Percentiles rank a stretch among this genome's conserved stretches.
These are phyloP conservation scores for Entophlyctis luteolus DNA, from an alignment of 192 early-diverging fungal species.

Conservation along the genomic window DNA sequence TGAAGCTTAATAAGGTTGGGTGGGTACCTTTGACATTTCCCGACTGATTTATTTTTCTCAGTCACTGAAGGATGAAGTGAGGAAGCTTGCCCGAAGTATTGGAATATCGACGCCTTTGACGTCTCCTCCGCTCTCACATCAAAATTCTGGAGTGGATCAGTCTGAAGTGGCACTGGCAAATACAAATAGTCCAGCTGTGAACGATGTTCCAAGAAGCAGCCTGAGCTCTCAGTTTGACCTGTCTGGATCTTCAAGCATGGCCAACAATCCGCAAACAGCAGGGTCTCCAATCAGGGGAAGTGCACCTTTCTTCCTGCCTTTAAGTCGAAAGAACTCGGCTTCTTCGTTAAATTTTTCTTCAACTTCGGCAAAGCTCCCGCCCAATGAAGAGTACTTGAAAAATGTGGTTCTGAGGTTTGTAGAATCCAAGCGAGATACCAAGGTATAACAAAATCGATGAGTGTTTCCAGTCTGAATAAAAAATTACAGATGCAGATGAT, in stretches of 20 bases:
- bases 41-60: conserved; percentile 15
- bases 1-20: conserved; percentile 70
- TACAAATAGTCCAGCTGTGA: not conserved
- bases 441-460: conserved; percentile 45
- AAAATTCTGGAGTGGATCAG: conserved; percentile 25
- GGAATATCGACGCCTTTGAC: conserved; percentile 29
- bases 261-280: not conserved
- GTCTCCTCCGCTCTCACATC: conserved; percentile 23
- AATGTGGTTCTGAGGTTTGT: conserved; percentile 71
- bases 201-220: not conserved
- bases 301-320: not conserved
- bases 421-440: conserved; percentile 65
- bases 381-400: conserved; percentile 72
- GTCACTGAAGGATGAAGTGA: conserved; percentile 76
- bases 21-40: not conserved
- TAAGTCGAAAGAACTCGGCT: not conserved
- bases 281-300: not conserved
- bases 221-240: conserved; percentile 6
- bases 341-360: too few species aligned
- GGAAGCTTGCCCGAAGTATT: conserved; percentile 55
- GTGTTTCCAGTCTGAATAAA: not conserved
- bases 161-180: conserved; percentile 17
- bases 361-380: conserved; percentile 12
- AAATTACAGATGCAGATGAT: conserved; percentile 54
- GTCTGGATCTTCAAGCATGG: conserved; percentile 5